Conservation (phyloP, 768 basidiomycete genomes). For the Lentinula detonsa region DNA sequence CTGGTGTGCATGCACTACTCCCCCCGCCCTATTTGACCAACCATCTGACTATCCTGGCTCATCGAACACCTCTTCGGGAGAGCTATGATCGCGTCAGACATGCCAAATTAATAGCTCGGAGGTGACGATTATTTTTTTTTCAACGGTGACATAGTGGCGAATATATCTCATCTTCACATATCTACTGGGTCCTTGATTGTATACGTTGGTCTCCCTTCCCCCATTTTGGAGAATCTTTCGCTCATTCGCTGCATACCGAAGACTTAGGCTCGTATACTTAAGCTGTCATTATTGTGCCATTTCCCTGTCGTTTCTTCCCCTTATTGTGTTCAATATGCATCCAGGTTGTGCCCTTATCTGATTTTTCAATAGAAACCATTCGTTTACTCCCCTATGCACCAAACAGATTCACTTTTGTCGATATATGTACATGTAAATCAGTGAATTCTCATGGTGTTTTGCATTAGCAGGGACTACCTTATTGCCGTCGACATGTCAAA, state of each 20-base stretch:
- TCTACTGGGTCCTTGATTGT: not conserved
- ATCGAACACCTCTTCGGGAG: slow-evolving; percentile 63
- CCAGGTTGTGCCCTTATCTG: not conserved
- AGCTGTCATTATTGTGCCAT: not conserved
- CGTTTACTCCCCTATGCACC: not conserved
- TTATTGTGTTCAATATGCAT: too few species aligned
- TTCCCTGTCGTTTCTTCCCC: too few species aligned
- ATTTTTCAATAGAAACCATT: not conserved
- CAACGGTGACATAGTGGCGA: not conserved
- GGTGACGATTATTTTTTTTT: not conserved
- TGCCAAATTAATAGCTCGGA: slow-evolving; percentile 35
- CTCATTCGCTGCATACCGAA: not conserved
- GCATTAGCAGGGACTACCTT: too few species aligned
- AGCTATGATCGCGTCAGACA: slow-evolving; percentile 61
- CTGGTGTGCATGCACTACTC: slow-evolving; percentile 55
- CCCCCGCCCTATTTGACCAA: slow-evolving; percentile 67
- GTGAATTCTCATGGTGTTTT: not conserved
- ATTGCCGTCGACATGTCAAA: too few species aligned
- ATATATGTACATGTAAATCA: not conserved
- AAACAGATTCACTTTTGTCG: not conserved
- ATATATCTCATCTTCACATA: not conserved
- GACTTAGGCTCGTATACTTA: not conserved
- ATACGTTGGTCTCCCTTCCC: not conserved
- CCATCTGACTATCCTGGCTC: slow-evolving; percentile 62
- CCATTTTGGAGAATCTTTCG: not conserved